Conservation (phyloP, 352 stramenopile species). For the Globisporangium polare region DNA sequence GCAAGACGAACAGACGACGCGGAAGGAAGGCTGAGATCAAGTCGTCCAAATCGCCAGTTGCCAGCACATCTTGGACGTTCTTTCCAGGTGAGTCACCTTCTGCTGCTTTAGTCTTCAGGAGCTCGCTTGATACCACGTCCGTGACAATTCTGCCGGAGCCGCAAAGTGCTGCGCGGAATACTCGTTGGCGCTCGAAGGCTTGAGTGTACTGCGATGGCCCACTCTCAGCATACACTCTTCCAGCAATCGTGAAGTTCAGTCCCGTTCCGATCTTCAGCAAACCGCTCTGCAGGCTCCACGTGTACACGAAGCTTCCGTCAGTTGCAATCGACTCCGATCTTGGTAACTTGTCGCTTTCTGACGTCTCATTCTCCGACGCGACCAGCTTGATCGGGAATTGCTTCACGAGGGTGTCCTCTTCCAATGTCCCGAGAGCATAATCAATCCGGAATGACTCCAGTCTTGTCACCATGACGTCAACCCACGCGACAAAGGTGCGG, state of each 20-base stretch:
- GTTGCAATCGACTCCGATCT: slow-evolving; percentile 35
- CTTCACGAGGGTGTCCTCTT: slow-evolving; percentile 35
- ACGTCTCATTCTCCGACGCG: slow-evolving; percentile 10
- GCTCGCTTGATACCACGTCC: slow-evolving; percentile 13
- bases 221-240: slow-evolving; percentile 52
- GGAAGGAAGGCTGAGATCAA: slow-evolving; percentile 16
- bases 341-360: slow-evolving; percentile 16
- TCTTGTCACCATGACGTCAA: slow-evolving; percentile 31
- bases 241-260: slow-evolving; percentile 63
- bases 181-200: slow-evolving; percentile 19
- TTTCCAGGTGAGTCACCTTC: not conserved
- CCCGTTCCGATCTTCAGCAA: slow-evolving; percentile 69
- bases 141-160: slow-evolving; percentile 44
- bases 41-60: slow-evolving; percentile 7
- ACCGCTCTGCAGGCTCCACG: slow-evolving; percentile 39
- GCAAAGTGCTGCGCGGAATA: slow-evolving; percentile 30
- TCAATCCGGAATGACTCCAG: slow-evolving; percentile 57
- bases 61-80: slow-evolving; percentile 18
- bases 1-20: slow-evolving; percentile 25
- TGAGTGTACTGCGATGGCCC: slow-evolving; percentile 26
- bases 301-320: slow-evolving; percentile 67
- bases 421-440: slow-evolving; percentile 47
- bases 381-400: slow-evolving; percentile 46
- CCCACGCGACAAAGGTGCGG: slow-evolving; percentile 34
- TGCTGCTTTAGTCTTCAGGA: slow-evolving; percentile 1